A percentile compares a stretch with the other conserved stretches of the same genome.
phyloP scores from a whole-genome alignment of 306 rosid genomes.

The Cucurbita argyrosperma region DNA sequence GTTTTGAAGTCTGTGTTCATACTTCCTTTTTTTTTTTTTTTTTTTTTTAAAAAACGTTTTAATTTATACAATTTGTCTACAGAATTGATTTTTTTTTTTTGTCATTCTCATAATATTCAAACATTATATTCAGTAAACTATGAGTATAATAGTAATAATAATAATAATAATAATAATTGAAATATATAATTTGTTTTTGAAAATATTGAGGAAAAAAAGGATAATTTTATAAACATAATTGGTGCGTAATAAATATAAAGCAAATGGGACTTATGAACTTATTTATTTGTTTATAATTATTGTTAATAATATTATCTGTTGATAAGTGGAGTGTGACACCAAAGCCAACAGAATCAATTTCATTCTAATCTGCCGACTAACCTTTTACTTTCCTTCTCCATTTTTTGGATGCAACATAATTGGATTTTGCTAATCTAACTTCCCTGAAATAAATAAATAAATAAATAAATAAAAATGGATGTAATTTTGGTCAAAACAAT shows the following conservation, averaged over 20 bases:
- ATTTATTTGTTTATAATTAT: background rate
- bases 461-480: background rate
- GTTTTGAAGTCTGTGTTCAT: background rate
- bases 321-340: background rate
- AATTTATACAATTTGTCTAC: too few relatives aligned
- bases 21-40: background rate
- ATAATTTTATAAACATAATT: background rate
- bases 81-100: background rate
- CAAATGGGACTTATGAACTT: background rate
- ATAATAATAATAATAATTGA: too few relatives aligned
- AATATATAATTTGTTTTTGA: background rate
- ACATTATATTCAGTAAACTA: too few relatives aligned
- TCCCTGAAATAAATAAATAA: background rate
- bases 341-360: slow-evolving; percentile 1
- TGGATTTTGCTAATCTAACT: background rate
- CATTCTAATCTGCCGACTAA: background rate
- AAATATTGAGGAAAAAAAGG: background rate
- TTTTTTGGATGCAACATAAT: background rate
- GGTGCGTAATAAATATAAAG: background rate
- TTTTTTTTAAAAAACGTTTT: too few relatives aligned
- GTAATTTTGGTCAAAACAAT: background rate
- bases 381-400: background rate
- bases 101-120: background rate
- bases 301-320: background rate
- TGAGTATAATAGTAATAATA: too few relatives aligned